Evolutionary conservation across 2,329 filamentous ascomycete species (phyloP), one percentile per base, ranked within the genome.

Genomic region (Fusarium sp.): DNA sequence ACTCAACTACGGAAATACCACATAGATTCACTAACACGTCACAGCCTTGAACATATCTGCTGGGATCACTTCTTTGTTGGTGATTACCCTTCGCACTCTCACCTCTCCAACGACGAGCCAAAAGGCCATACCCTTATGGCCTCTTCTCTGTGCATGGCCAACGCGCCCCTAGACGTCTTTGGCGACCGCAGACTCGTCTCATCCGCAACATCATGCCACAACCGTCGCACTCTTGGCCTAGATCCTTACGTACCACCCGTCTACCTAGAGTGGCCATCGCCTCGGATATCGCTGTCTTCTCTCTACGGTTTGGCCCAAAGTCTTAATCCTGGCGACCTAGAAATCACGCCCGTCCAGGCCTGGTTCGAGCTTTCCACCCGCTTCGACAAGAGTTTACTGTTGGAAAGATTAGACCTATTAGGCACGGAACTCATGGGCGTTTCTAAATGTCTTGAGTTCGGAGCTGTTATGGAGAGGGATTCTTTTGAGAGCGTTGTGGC

Each of bases 11-110:
- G 21, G 34, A 25, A 25, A 30, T 40, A 12, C 16, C 7, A 12
- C 4, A 20, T 23, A n/a, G n/a, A 23, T 28, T 41, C 11, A 21
- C 57, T 71, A 28, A 74, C 48, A 23, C 14, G n/a, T 30, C 12
- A 13, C 32, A 87, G 84, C 4, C 81, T 87, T 53, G 85, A 87
- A 69, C 85, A 86, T 68, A 80, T 84, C 43, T 87, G 85, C 77
- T 85, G 84, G 82, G 75, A 83, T 59, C 85, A 87, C 72, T 85
- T 84, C 71, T 76, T 78, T 66, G 73, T 79, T 9, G 78, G 80
- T 23, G 79, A 82, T 69, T 83, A 80, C 73, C 74, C 76, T 28
- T 74, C 75, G 13, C 78, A 81, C 58, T 53, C 72, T 40, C 68
- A 79, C 58, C 71, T 74, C 46, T 72, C 74, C 45, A 74, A 78